Conservation (phyloP, 2,329 filamentous ascomycete species). For the Juglanconis sp. region DNA sequence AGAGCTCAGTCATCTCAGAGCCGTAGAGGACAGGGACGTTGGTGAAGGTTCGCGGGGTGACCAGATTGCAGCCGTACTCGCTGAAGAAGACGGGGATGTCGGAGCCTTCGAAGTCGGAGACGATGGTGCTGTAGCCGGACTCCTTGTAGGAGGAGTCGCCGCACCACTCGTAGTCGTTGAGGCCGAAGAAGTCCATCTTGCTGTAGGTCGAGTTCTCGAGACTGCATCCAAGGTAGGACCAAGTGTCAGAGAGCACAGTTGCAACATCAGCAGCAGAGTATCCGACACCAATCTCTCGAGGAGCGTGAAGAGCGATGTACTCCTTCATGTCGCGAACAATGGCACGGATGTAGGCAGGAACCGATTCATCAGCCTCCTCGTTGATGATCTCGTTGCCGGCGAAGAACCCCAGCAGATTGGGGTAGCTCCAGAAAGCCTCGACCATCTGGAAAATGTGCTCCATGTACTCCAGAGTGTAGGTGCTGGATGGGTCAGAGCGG, state of each 20-base stretch:
- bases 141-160: slow-evolving; percentile 48
- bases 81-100: slow-evolving; percentile 74
- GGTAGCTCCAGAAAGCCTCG: slow-evolving; percentile 58
- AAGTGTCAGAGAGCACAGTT: slow-evolving; percentile 64
- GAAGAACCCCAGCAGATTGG: slow-evolving; percentile 63
- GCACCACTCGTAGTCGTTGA: slow-evolving; percentile 67
- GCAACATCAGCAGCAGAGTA: slow-evolving; percentile 76
- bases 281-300: slow-evolving; percentile 66
- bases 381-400: slow-evolving; percentile 73
- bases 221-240: slow-evolving; percentile 67
- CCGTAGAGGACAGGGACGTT: slow-evolving; percentile 70
- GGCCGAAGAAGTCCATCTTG: slow-evolving; percentile 67
- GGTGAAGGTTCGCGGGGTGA: slow-evolving; percentile 64
- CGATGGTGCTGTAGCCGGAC: slow-evolving; percentile 33
- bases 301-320: slow-evolving; percentile 66
- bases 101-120: slow-evolving; percentile 58
- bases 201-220: slow-evolving; percentile 47
- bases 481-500: slow-evolving; percentile 48
- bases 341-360: slow-evolving; percentile 63
- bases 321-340: slow-evolving; percentile 73
- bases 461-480: slow-evolving; percentile 45
- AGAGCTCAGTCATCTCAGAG: slow-evolving; percentile 58
- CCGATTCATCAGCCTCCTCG: slow-evolving; percentile 49
- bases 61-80: slow-evolving; percentile 71
- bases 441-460: slow-evolving; percentile 59